Conservation (phyloP, 2,329 filamentous ascomycete genomes). For the Aureobasidium sp. region DNA sequence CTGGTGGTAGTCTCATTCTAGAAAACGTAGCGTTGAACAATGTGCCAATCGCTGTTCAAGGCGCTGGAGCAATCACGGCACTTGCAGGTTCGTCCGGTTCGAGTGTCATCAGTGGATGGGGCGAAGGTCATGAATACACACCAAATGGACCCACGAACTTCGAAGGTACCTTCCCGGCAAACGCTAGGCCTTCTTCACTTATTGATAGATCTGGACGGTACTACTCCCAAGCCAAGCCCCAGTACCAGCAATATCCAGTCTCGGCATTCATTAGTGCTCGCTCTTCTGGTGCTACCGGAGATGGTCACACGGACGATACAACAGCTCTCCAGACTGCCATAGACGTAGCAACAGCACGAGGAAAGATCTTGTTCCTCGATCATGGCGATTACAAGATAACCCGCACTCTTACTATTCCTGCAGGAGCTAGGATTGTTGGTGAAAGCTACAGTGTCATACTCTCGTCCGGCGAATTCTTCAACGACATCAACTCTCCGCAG, state of each 20-base stretch:
- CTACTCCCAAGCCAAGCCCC: conserved; percentile 48
- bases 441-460: conserved; percentile 53
- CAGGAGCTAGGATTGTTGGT: conserved; percentile 51
- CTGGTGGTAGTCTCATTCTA: conserved; percentile 29
- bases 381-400: conserved; percentile 59
- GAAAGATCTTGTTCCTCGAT: conserved; percentile 65
- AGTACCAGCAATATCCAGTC: conserved; percentile 39
- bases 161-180: conserved; percentile 39
- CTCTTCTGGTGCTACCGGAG: conserved; percentile 38
- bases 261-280: conserved; percentile 41
- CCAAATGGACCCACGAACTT: conserved; percentile 39
- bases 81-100: conserved; percentile 32
- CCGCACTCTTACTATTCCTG: conserved; percentile 61
- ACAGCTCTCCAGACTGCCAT: conserved; percentile 53
- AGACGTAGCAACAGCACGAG: conserved; percentile 37
- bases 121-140: conserved; percentile 39
- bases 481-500: conserved; percentile 36
- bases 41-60: conserved; percentile 40
- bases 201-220: conserved; percentile 44
- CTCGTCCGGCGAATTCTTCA: conserved; percentile 49
- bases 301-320: conserved; percentile 55
- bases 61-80: conserved; percentile 29
- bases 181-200: conserved; percentile 38
- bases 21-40: conserved; percentile 50
- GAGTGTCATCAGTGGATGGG: conserved; percentile 36